These are phyloP conservation scores for Geranium brycei DNA, from an alignment of 345 rosid genomes.

Conservation along the genomic window DNA sequence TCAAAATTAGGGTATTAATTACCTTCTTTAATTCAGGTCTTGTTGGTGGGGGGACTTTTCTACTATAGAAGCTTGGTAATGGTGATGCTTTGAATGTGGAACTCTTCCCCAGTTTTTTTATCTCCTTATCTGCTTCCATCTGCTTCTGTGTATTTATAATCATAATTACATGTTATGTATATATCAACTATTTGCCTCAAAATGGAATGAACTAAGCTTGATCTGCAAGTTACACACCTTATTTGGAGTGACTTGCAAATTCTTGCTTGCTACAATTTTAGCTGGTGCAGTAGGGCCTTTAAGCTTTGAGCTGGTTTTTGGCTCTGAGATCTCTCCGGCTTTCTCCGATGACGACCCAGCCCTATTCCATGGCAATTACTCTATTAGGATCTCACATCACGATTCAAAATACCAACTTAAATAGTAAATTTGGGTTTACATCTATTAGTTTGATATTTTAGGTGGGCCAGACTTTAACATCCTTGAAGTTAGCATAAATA, in stretches of 20 bases:
- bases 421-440: no score
- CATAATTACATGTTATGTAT: background rate
- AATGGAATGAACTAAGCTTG: background rate
- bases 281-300: background rate
- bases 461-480: no score
- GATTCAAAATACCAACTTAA: no score
- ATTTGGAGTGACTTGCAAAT: no score
- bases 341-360: no score
- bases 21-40: conserved; percentile 9
- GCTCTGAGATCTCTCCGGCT: no score
- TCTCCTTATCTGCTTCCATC: conserved; percentile 5
- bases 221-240: no score
- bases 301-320: background rate
- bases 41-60: conserved; percentile 9
- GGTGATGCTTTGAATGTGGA: conserved; percentile 23
- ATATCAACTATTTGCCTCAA: no score
- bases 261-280: background rate
- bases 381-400: no score
- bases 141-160: conserved; percentile 3
- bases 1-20: background rate
- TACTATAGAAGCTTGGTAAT: conserved; percentile 21
- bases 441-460: no score
- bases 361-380: no score
- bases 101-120: conserved; percentile 10
- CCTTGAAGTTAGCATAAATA: background rate